phyloP scores from a whole-genome alignment of 1,284 basidiomycete genomes.

The Vanrija sp. region DNA sequence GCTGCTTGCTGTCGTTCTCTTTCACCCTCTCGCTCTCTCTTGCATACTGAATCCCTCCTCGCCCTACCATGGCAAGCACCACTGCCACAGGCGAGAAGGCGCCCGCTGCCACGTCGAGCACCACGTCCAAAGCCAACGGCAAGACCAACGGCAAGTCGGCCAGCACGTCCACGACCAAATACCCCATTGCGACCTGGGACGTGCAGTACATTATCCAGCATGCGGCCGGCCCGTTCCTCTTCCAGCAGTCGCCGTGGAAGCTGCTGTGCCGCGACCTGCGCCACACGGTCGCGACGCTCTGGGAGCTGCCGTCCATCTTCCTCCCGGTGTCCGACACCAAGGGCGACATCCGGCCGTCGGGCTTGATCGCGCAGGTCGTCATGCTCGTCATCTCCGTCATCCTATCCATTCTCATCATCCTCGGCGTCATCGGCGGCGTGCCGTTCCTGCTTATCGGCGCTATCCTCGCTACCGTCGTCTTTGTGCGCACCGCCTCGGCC shows the following conservation, averaged over 20 bases:
- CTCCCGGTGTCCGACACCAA: slow-evolving; percentile 6
- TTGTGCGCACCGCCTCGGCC: too few species aligned
- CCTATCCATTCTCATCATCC: slow-evolving; percentile 11
- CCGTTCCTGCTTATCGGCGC: background rate
- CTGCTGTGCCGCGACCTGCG: slow-evolving; percentile 11
- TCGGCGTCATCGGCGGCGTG: background rate
- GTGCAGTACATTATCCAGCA: slow-evolving; percentile 1
- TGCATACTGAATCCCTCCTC: too few species aligned
- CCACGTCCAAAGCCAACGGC: too few species aligned
- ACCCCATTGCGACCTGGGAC: slow-evolving; percentile 14
- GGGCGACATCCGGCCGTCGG: slow-evolving; percentile 12
- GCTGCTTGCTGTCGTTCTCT: too few species aligned
- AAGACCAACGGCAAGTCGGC: too few species aligned
- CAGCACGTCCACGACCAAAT: background rate
- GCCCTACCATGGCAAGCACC: too few species aligned
- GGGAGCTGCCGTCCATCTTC: slow-evolving; percentile 17
- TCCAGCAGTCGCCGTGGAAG: slow-evolving; percentile 5
- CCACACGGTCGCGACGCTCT: slow-evolving; percentile 11
- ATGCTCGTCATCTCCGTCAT: slow-evolving; percentile 16
- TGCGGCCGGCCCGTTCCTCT: slow-evolving; percentile 1
- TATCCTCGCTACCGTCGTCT: background rate
- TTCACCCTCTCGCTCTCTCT: too few species aligned
- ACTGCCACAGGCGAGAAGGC: too few species aligned
- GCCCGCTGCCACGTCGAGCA: too few species aligned
- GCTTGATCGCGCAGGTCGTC: slow-evolving; percentile 15